Evolutionary conservation across 208 protist genomes (phyloP).

Genomic region (Trypanosomatidae sp.): DNA sequence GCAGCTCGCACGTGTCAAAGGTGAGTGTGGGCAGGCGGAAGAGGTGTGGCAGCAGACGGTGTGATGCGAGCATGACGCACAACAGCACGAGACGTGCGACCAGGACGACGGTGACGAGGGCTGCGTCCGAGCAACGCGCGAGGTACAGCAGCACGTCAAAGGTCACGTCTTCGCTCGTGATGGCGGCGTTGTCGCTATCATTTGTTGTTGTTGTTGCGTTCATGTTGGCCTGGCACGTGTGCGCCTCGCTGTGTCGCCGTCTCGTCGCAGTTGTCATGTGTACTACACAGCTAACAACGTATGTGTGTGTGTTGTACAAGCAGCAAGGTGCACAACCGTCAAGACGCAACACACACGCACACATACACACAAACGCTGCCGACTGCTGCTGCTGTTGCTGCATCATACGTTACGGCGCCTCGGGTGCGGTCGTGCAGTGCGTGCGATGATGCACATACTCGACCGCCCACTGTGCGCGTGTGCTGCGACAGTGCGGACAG

Average conservation of each 20-base stretch:
- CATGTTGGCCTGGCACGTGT: not conserved
- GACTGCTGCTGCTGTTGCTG: too few relatives aligned
- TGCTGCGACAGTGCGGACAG: slow-evolving; percentile 50
- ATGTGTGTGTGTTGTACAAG: too few relatives aligned
- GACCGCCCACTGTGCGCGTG: slow-evolving; percentile 67
- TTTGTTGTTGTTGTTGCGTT: not conserved
- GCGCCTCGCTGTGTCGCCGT: too few relatives aligned
- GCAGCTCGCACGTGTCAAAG: slow-evolving; percentile 33
- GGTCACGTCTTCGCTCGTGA: too few relatives aligned
- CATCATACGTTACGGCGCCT: not conserved
- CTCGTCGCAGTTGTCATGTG: too few relatives aligned
- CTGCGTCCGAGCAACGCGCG: slow-evolving; percentile 17
- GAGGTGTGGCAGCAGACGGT: slow-evolving; percentile 17
- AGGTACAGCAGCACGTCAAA: slow-evolving; percentile 19
- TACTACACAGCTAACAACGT: too few relatives aligned
- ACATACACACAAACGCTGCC: too few relatives aligned
- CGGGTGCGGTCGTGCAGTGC: slow-evolving; percentile 14
- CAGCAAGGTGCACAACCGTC: too few relatives aligned
- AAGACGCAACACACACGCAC: too few relatives aligned
- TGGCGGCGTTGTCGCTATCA: not conserved
- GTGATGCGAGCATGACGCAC: slow-evolving; percentile 22
- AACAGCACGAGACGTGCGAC: slow-evolving; percentile 21
- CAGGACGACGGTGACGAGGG: slow-evolving; percentile 21
- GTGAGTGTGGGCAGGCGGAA: slow-evolving; percentile 12
- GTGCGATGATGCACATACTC: slow-evolving; percentile 77